Percentiles rank a stretch among this genome's conserved stretches.
Evolutionary conservation across 495 filamentous ascomycete genomes (phyloP).

Genomic region (Penicillium flavigenum): DNA sequence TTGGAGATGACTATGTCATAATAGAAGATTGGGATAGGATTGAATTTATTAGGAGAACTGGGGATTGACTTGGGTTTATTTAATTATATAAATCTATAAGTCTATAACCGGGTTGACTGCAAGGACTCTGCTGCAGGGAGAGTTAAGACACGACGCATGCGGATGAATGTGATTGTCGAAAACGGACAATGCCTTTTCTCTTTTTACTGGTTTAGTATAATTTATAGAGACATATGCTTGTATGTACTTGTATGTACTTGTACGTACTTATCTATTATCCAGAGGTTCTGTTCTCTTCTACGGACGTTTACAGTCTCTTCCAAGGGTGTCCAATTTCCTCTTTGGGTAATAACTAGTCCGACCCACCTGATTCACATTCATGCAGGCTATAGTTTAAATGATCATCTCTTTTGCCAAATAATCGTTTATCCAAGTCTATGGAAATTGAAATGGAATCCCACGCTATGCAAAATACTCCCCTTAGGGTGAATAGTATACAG

Average conservation of each 20-base stretch:
- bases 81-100: constrained; percentile 13
- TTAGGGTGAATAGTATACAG: constrained; percentile 26
- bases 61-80: not conserved
- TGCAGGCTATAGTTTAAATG: constrained; percentile 13
- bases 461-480: constrained; percentile 33
- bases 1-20: not conserved
- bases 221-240: not conserved
- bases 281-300: too few relatives aligned
- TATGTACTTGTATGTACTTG: too few relatives aligned
- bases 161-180: constrained; percentile 25
- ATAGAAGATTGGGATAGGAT: not conserved
- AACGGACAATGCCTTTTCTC: constrained; percentile 9
- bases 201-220: not conserved
- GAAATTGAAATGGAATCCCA: constrained; percentile 13
- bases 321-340: not conserved
- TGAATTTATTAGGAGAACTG: not conserved
- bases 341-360: constrained; percentile 18
- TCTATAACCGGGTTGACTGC: constrained; percentile 17
- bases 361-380: constrained; percentile 27
- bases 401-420: not conserved
- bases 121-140: constrained; percentile 31
- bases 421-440: constrained; percentile 5
- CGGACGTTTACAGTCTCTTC: too few relatives aligned
- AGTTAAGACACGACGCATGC: constrained; percentile 27
- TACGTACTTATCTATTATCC: not conserved